phyloP scores from a whole-genome alignment of 805 yeast species.

The Priceomyces carsonii region DNA sequence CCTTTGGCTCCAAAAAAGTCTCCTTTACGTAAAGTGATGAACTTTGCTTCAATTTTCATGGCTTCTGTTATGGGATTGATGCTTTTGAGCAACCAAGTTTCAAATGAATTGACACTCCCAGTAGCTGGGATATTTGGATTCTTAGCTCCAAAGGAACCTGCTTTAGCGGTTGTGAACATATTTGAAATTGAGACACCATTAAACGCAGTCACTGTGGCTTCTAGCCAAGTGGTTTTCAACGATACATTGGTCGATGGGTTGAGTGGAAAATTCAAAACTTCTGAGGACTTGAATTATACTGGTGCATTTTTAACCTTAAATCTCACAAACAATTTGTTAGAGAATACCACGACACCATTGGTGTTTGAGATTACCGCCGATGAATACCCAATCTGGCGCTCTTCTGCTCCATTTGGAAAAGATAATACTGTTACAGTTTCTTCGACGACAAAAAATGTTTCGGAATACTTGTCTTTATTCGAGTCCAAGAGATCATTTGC shows the following conservation, averaged over 20 bases:
- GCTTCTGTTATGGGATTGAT: not conserved
- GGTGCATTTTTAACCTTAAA: conserved; percentile 26
- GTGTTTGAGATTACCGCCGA: conserved; percentile 25
- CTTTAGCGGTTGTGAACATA: conserved; percentile 5
- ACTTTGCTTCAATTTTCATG: not conserved
- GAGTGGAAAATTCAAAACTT: conserved; percentile 9
- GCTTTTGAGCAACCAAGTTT: not conserved
- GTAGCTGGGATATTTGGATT: conserved; percentile 20
- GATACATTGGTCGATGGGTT: conserved; percentile 10
- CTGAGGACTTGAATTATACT: conserved; percentile 20
- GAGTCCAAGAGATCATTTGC: conserved; percentile 10
- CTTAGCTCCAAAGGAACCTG: conserved; percentile 12
- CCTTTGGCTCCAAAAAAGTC: not conserved
- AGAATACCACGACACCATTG: conserved; percentile 15
- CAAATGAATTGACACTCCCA: not conserved
- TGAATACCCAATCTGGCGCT: conserved; percentile 27
- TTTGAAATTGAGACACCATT: conserved; percentile 12
- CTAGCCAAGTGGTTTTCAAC: conserved; percentile 9
- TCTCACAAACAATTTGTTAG: conserved; percentile 19
- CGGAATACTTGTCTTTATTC: conserved; percentile 24
- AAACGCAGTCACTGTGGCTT: not conserved
- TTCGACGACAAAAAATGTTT: conserved; percentile 23
- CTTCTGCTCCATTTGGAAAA: conserved; percentile 22
- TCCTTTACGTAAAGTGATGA: not conserved
- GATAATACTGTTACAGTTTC: conserved; percentile 15